Evolutionary conservation across 2,329 filamentous ascomycete species (phyloP).

Genomic region (Clarireedia homoeocarpa): DNA sequence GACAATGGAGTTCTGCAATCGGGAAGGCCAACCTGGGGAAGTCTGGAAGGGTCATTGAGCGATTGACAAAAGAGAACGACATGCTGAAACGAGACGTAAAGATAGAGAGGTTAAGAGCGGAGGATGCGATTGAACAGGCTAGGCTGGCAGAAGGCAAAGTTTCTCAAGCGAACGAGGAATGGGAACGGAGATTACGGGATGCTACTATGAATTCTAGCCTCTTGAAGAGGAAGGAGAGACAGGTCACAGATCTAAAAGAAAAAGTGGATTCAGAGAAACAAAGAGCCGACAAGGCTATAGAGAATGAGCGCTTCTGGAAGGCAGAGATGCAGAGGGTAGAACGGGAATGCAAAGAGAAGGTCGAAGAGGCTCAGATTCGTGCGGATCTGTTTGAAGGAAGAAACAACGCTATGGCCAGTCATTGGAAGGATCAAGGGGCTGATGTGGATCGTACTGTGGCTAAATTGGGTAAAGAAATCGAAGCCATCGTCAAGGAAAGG

Average conservation of each 20-base stretch:
- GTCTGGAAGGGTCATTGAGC: slow-evolving; percentile 72
- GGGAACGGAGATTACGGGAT: slow-evolving; percentile 61
- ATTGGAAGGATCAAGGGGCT: slow-evolving; percentile 59
- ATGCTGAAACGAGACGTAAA: slow-evolving; percentile 65
- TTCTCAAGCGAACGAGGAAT: slow-evolving; percentile 58
- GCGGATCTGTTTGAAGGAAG: slow-evolving; percentile 62
- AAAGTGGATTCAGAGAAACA: slow-evolving; percentile 57
- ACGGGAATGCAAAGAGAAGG: slow-evolving; percentile 50
- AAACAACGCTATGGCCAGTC: slow-evolving; percentile 57
- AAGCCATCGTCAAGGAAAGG: slow-evolving; percentile 46
- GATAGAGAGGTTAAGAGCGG: slow-evolving; percentile 55
- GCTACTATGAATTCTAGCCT: slow-evolving; percentile 64
- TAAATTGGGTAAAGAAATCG: slow-evolving; percentile 46
- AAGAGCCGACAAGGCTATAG: slow-evolving; percentile 50
- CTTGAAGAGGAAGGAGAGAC: slow-evolving; percentile 64
- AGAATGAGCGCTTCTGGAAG: slow-evolving; percentile 53
- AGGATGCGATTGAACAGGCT: slow-evolving; percentile 63
- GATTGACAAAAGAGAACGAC: slow-evolving; percentile 74
- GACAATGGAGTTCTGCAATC: slow-evolving; percentile 55
- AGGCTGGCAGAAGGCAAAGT: slow-evolving; percentile 64
- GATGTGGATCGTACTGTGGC: slow-evolving; percentile 47
- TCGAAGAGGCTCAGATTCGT: slow-evolving; percentile 57
- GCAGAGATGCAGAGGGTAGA: slow-evolving; percentile 55
- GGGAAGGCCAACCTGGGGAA: slow-evolving; percentile 66
- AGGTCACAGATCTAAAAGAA: slow-evolving; percentile 60